A percentile compares a stretch with the other conserved stretches of the same genome.
Conservation (phyloP, 2,329 filamentous ascomycete genomes). For the Blastomyces parvus region DNA sequence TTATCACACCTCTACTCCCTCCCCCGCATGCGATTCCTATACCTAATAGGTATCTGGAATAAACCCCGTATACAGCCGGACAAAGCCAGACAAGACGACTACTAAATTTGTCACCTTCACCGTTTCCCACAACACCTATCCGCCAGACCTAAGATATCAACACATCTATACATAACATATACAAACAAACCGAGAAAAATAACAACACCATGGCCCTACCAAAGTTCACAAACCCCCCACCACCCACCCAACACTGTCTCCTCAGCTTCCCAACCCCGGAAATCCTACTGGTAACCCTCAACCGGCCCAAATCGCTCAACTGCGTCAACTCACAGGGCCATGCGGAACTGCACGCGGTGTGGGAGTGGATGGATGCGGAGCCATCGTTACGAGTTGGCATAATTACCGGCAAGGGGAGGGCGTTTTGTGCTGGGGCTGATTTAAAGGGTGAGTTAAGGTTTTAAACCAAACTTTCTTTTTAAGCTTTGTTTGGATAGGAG, state of each 20-base stretch:
- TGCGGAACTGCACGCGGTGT: slow-evolving; percentile 35
- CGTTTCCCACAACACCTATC: too few species aligned
- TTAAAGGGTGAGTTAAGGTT: slow-evolving; percentile 28
- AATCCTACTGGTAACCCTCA: slow-evolving; percentile 41
- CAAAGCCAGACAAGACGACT: too few species aligned
- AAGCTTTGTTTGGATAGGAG: too few species aligned
- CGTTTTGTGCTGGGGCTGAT: slow-evolving; percentile 40
- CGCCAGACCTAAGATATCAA: background rate
- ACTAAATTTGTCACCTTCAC: too few species aligned
- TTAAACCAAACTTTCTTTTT: too few species aligned
- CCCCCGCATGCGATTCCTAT: too few species aligned
- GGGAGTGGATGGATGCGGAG: slow-evolving; percentile 39
- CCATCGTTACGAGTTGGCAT: slow-evolving; percentile 33
- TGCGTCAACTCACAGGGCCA: slow-evolving; percentile 37
- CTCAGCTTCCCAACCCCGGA: slow-evolving; percentile 37
- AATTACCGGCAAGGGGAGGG: slow-evolving; percentile 34
- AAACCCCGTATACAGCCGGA: too few species aligned
- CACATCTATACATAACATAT: background rate
- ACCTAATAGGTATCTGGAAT: too few species aligned
- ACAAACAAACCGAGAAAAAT: too few species aligned
- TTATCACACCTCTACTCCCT: too few species aligned
- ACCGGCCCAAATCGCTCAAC: slow-evolving; percentile 36
- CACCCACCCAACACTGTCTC: slow-evolving; percentile 24
- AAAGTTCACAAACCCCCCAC: slow-evolving; percentile 20
- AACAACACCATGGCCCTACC: background rate